Conservation (phyloP, 352 stramenopile genomes). For the Hyaloperonospora brassicae region DNA sequence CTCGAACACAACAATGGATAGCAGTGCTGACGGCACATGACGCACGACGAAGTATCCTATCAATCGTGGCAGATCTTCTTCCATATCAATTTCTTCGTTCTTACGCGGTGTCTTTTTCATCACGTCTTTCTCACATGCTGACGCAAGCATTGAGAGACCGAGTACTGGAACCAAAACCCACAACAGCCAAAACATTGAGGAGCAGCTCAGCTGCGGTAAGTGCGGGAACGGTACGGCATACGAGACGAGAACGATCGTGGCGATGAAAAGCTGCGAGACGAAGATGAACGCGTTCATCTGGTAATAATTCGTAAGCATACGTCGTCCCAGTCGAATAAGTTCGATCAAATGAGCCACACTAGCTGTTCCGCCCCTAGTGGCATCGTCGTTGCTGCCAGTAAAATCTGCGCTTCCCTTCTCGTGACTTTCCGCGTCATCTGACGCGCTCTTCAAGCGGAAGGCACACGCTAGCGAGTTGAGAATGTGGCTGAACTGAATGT, state of each 20-base stretch:
- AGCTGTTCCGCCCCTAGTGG: constrained; percentile 29
- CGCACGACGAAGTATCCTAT: constrained; percentile 61
- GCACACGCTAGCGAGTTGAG: constrained; percentile 75
- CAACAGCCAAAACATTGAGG: constrained; percentile 78
- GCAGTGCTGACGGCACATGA: constrained; percentile 54
- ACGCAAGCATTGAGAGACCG: constrained; percentile 71
- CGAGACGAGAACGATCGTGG: constrained; percentile 55
- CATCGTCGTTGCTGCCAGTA: constrained; percentile 16
- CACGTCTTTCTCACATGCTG: constrained; percentile 52
- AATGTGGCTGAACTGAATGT: constrained; percentile 77
- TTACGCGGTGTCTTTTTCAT: constrained; percentile 84
- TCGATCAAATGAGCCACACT: constrained; percentile 68
- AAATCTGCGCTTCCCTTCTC: constrained; percentile 5
- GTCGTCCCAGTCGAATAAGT: constrained; percentile 67
- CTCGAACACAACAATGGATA: constrained; percentile 60
- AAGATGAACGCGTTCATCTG: constrained; percentile 83
- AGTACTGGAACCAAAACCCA: constrained; percentile 72
- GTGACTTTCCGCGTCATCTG: constrained; percentile 14
- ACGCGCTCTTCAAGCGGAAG: constrained; percentile 47
- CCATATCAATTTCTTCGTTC: constrained; percentile 62
- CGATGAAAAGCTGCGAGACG: constrained; percentile 74
- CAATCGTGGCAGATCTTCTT: constrained; percentile 52
- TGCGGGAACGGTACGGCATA: constrained; percentile 72
- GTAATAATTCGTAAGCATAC: constrained; percentile 78
- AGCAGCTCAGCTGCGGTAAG: constrained; percentile 61